phyloP scores from a whole-genome alignment of 257 asterid species.

The Eustoma russellianum region DNA sequence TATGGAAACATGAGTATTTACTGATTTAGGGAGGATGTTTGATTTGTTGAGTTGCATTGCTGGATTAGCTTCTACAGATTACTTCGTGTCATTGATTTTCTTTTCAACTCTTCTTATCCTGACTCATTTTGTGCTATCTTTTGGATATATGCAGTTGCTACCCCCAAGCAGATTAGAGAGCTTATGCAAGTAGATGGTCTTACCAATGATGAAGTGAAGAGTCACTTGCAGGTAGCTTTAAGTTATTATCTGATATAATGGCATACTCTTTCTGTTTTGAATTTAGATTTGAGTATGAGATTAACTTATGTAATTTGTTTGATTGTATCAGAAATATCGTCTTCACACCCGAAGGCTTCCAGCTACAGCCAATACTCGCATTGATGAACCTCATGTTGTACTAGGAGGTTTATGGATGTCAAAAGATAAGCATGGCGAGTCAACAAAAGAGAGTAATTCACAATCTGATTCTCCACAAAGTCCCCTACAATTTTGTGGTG shows the following conservation, averaged over 20 bases:
- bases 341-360: constrained; percentile 54
- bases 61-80: no score
- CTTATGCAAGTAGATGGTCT: constrained; percentile 89
- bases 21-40: no score
- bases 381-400: constrained; percentile 18
- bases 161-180: constrained; percentile 95
- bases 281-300: no score
- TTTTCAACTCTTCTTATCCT: not conserved
- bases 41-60: no score
- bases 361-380: constrained; percentile 15
- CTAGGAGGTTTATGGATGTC: constrained; percentile 29
- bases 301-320: not conserved
- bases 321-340: constrained; percentile 61
- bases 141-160: constrained; percentile 48
- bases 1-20: not conserved
- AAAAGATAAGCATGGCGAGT: constrained; percentile 27
- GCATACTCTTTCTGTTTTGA: not conserved
- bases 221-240: constrained; percentile 73
- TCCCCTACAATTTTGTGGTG: constrained; percentile 29
- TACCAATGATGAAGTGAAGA: constrained; percentile 95
- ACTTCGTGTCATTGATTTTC: no score
- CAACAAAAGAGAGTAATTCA: constrained; percentile 31
- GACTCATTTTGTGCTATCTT: not conserved
- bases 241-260: not conserved
- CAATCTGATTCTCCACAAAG: constrained; percentile 46